Conservation (phyloP, 768 basidiomycete genomes). For the Exsudoporus frostii region DNA sequence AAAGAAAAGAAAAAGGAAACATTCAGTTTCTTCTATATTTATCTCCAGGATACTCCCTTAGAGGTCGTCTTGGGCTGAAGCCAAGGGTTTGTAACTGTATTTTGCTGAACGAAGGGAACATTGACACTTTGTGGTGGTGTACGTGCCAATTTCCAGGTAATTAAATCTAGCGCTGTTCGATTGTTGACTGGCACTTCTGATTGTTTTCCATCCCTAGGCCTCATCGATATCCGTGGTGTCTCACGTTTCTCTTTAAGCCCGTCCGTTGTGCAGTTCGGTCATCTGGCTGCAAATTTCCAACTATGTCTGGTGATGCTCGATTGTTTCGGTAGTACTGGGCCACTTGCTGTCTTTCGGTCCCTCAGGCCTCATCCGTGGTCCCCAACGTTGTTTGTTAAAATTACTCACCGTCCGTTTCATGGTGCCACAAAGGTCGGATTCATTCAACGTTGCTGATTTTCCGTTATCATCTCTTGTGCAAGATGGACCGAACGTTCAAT, state of each 20-base stretch:
- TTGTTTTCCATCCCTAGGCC: background rate
- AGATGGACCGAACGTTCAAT: background rate
- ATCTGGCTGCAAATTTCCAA: background rate
- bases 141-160: background rate
- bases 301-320: too few species aligned
- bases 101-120: background rate
- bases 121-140: too few species aligned
- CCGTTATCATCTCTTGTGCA: background rate
- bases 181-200: background rate
- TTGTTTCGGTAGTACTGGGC: background rate
- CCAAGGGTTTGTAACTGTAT: background rate
- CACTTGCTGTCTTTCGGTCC: background rate
- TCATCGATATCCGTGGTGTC: background rate
- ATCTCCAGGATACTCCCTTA: too few species aligned
- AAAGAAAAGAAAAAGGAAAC: too few species aligned
- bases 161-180: background rate
- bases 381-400: slow-evolving; percentile 1
- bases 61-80: background rate
- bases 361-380: background rate
- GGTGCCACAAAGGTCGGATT: background rate
- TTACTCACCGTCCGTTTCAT: background rate
- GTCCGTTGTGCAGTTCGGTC: background rate
- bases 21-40: background rate
- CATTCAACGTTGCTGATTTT: background rate
- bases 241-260: background rate